Evolutionary conservation across 345 rosid species (phyloP).

Genomic region (Rubroshorea leprosula): DNA sequence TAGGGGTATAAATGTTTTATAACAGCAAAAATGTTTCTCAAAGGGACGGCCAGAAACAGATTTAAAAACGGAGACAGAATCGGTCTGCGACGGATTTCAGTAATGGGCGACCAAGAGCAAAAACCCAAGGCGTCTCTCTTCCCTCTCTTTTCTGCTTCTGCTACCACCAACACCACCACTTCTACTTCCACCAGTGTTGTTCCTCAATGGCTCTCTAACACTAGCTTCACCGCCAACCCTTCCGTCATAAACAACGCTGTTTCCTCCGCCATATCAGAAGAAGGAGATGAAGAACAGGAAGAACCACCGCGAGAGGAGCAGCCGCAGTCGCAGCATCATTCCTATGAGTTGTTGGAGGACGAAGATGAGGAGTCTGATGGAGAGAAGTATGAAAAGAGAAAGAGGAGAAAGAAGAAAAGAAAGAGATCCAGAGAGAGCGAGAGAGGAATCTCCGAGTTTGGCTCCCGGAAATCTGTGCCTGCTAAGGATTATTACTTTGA

Average conservation of each 20-base stretch:
- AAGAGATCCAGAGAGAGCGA: conserved; percentile 25
- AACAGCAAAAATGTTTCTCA: no score
- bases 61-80: background rate
- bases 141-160: conserved; percentile 31
- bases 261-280: conserved; percentile 34
- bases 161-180: conserved; percentile 18
- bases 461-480: conserved; percentile 41
- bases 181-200: conserved; percentile 15
- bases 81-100: background rate
- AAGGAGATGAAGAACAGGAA: conserved; percentile 13
- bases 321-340: conserved; percentile 10
- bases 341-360: conserved; percentile 43
- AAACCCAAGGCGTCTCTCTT: conserved; percentile 25
- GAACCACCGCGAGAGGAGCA: conserved; percentile 7
- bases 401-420: conserved; percentile 35
- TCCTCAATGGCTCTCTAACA: conserved; percentile 73
- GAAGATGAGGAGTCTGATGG: conserved; percentile 26
- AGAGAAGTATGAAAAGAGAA: conserved; percentile 33
- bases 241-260: conserved; percentile 49
- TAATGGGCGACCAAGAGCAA: conserved; percentile 9
- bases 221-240: conserved; percentile 75
- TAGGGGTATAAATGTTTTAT: no score
- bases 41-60: no score
- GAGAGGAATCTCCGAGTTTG: conserved; percentile 16
- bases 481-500: conserved; percentile 80